These are phyloP conservation scores for Cercospora zeina DNA, from an alignment of 2,329 filamentous ascomycete genomes.

Conservation along the genomic window DNA sequence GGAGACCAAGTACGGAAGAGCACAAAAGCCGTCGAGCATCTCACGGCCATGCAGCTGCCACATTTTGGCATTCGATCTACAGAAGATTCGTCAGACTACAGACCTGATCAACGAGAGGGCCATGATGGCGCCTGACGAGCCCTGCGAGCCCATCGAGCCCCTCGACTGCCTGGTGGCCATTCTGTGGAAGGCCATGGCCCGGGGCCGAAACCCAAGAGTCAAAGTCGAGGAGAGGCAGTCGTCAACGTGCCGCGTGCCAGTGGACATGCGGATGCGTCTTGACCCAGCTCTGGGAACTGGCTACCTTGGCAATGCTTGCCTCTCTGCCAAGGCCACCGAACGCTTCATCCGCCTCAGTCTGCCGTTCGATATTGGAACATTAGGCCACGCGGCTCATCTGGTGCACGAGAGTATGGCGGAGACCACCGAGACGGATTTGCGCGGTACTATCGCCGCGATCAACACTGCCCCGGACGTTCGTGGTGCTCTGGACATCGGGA, in stretches of 20 bases:
- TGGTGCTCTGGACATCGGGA: neutral
- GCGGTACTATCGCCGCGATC: slow-evolving; percentile 26
- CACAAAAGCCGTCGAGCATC: neutral
- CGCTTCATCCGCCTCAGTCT: slow-evolving; percentile 16
- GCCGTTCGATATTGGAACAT: slow-evolving; percentile 24
- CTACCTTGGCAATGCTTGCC: slow-evolving; percentile 4
- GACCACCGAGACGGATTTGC: slow-evolving; percentile 20
- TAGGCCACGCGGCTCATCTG: slow-evolving; percentile 13
- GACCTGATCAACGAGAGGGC: slow-evolving; percentile 27
- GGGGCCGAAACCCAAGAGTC: slow-evolving; percentile 19
- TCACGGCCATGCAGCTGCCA: slow-evolving; percentile 12
- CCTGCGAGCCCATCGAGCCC: slow-evolving; percentile 12
- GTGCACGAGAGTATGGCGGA: slow-evolving; percentile 10
- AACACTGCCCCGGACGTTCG: slow-evolving; percentile 22
- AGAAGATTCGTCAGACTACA: slow-evolving; percentile 18
- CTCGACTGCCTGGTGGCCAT: slow-evolving; percentile 28
- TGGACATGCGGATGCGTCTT: slow-evolving; percentile 24
- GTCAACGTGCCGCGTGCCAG: slow-evolving; percentile 16
- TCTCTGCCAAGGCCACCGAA: slow-evolving; percentile 9
- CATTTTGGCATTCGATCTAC: slow-evolving; percentile 27
- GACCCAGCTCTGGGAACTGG: slow-evolving; percentile 13
- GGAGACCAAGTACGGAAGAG: slow-evolving; percentile 14
- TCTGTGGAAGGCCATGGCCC: slow-evolving; percentile 29
- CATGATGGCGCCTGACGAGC: slow-evolving; percentile 5
- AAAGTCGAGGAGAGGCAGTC: neutral